These are phyloP conservation scores for Podospora pseudoanserina DNA, from an alignment of 495 filamentous ascomycete genomes.

Conservation along the genomic window DNA sequence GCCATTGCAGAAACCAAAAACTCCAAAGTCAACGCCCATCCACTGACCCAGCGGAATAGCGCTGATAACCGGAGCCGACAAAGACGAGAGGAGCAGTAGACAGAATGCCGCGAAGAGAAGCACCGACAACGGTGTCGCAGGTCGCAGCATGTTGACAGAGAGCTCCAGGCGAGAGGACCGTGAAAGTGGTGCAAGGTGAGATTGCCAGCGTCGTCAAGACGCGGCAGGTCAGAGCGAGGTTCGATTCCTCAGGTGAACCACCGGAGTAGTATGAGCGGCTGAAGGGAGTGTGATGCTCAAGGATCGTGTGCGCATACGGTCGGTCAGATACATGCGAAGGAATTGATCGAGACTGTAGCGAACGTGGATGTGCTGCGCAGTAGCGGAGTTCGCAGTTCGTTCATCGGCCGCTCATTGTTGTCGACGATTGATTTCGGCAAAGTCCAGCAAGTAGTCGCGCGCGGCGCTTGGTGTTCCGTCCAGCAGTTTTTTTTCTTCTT, in stretches of 20 bases:
- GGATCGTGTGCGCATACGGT: neutral
- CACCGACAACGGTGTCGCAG: slow-evolving; percentile 86
- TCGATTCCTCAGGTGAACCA: slow-evolving; percentile 13
- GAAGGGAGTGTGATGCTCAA: slow-evolving; percentile 4
- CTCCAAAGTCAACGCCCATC: slow-evolving; percentile 76
- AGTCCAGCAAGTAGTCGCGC: neutral
- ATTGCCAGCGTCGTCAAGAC: slow-evolving; percentile 35
- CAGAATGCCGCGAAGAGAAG: slow-evolving; percentile 82
- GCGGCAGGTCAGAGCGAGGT: slow-evolving; percentile 22
- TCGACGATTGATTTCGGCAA: neutral
- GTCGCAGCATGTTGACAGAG: slow-evolving; percentile 61
- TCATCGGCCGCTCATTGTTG: slow-evolving; percentile 9
- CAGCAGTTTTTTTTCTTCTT: neutral
- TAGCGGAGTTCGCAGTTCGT: neutral
- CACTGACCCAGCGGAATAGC: slow-evolving; percentile 77
- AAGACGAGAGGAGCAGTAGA: slow-evolving; percentile 77
- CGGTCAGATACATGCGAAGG: slow-evolving; percentile 20
- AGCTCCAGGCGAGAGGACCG: neutral
- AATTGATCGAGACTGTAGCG: slow-evolving; percentile 2
- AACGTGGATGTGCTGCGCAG: slow-evolving; percentile 18
- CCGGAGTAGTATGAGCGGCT: neutral
- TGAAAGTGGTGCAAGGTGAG: slow-evolving; percentile 9
- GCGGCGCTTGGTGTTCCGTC: neutral
- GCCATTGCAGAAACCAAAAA: slow-evolving; percentile 81
- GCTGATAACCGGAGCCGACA: slow-evolving; percentile 91